Evolutionary conservation across 2,329 filamentous ascomycete genomes (phyloP), one percentile per base, ranked within the genome.

Genomic region (Penicillium sclerotigenum): DNA sequence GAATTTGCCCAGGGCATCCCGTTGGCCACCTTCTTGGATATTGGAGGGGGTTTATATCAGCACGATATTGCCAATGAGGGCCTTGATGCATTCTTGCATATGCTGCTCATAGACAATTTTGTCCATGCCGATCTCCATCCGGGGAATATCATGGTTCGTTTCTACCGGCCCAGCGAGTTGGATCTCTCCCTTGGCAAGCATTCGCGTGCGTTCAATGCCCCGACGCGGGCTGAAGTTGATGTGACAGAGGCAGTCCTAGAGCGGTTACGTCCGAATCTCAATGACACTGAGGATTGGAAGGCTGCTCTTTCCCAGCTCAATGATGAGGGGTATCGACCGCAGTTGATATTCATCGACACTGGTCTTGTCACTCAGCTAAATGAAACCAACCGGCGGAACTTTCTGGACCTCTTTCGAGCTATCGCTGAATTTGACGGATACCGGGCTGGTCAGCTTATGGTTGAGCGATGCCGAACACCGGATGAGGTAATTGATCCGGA

Each of bases 61-160:
- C 86, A 90, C 66, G 93, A 97, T 62, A 96, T 99, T 60, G 92
- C 94, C 4, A 87, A 96, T 56, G 93, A 97, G 76, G 94, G 94
- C 0, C 83, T 99, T 0, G 92, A 99, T 71, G 92, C 93, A 3
- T 99, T 99, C 74, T 77, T 99, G 47, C 90, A 92, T 67, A 99
- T 99, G 94, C 79, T 99, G 16, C 81, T 99, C 13, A 87, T 99
- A 37, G 94, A 99, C 73, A 99, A 99, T 72, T 99, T 99, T 72
- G 87, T 97, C 26, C 94, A 99, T 70, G 93, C 94, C 5, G 94
- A 99, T 71, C 78, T 99, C 29, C 94, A 99, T 71, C 94, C 94
- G 0, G 94, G 94, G 26, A 99, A 99, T 72, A 97, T 99, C 75
- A 97, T 99, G 92, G 93, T 99, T 45, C 91, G 95, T 60, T 99